Evolutionary conservation across 2,329 filamentous ascomycete genomes (phyloP).

Genomic region (Thelonectria discophora): DNA sequence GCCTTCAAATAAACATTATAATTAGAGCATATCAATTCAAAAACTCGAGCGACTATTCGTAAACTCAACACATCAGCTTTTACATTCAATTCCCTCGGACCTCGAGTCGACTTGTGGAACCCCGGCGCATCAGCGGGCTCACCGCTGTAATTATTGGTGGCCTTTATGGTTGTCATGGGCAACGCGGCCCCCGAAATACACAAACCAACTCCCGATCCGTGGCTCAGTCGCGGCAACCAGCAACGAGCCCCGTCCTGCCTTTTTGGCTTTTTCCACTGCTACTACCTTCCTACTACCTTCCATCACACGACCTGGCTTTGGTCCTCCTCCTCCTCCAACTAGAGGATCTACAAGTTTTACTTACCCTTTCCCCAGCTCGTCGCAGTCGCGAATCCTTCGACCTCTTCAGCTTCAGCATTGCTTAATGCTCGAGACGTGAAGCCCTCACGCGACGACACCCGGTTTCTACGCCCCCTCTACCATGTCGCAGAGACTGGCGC

Average conservation of each 20-base stretch:
- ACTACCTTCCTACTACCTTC: background rate
- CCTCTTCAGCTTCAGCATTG: constrained; percentile 40
- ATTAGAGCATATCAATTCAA: too few species aligned
- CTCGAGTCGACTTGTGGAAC: too few species aligned
- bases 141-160: constrained; percentile 1
- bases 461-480: constrained; percentile 31
- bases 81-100: too few species aligned
- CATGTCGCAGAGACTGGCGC: constrained; percentile 60
- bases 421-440: constrained; percentile 37
- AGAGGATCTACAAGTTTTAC: constrained; percentile 27
- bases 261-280: too few species aligned
- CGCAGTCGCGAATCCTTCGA: background rate
- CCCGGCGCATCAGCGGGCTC: too few species aligned
- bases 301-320: constrained; percentile 20
- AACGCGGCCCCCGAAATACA: constrained; percentile 48
- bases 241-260: constrained; percentile 14
- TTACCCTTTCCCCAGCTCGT: constrained; percentile 30
- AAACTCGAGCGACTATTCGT: too few species aligned
- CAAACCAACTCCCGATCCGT: constrained; percentile 41
- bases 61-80: too few species aligned
- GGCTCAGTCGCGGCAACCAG: constrained; percentile 27
- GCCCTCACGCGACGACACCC: constrained; percentile 18
- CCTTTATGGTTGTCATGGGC: constrained; percentile 43
- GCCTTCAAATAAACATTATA: too few species aligned
- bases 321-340: constrained; percentile 20